Evolutionary conservation across 495 filamentous ascomycete genomes (phyloP), one percentile per base, ranked within the genome.

Genomic region (Aspergillus sclerotioniger): DNA sequence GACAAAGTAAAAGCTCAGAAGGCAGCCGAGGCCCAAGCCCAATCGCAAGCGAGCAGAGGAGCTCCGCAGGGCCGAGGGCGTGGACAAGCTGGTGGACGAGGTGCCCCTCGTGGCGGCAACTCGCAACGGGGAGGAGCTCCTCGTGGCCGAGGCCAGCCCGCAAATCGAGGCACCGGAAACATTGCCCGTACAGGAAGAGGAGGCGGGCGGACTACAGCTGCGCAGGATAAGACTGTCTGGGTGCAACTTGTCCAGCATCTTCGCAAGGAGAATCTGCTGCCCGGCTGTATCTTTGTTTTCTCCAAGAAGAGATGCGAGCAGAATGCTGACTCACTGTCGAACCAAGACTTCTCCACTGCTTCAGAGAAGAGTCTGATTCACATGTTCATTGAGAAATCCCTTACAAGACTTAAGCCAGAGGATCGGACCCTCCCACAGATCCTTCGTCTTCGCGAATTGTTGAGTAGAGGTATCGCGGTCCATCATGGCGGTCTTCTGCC

Each of bases 241-340:
- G 94, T 98, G 43, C 89, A 95, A 60, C 79, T 98, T 46, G 90
- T 98, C 13, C 90, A 96, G 62, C 89, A 91, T 74, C 80, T 98
- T 51, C 89, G 85, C 64, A 95, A 96, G 66, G 83, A 90, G 57
- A 90, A 84, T 41, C 79, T 98, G 5, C 79, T 98, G 10, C 94
- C 94, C 0, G 90, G 86, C 43, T 96, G 93, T 72, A 93, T 98
- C 58, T 98, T 98, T 71, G 94, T 98, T 46, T 98, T 98, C 72
- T 97, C 93, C 28, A 98, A 98, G 78, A 96, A 90, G 71, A 80
- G 94, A 53, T 98, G 95, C 64, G 93, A 98, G 69, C 89, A 96
- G 66, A 98, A 98, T 67, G 94, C 95, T 9, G 91, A 98, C 62
- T 92, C 94, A 0, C 79, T 98, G 19, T 91, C 89, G 58, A 97